Evolutionary conservation across 495 filamentous ascomycete species (phyloP), one percentile per base, ranked within the genome.

Genomic region (Hypoxylon fragiforme): DNA sequence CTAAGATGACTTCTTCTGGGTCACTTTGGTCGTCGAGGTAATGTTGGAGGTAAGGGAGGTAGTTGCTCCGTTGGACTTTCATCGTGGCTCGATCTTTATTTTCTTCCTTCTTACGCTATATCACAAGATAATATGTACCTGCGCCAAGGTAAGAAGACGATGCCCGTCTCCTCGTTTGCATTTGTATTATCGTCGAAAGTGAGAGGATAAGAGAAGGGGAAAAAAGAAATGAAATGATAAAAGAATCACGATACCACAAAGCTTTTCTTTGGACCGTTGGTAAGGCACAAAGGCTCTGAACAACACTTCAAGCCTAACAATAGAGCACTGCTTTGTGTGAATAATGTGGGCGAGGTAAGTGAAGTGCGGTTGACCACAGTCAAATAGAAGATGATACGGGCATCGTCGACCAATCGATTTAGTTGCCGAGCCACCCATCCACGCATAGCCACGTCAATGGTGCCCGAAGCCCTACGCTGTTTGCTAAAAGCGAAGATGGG

Each of bases 41-140:
- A 16, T 52, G 44, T 32, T 59, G 57, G 13, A 67, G 50, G 30
- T 67, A 60, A 28, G 57, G 50, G 15, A 64, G 55, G 30, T 62
- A 65, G 32, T 60, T 67, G 51, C 54, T 60, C 24, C 40, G 45
- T 39, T 53, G 54, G 13, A 54, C 41, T 30, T 21, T 47, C 47
- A 49, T 51, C 54, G 42, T 60, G 34, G 16, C 34, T n/a, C 3
- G 4, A 40, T 49, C 22, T 53, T 45, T 50, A 37, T 49, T 34
- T 12, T 34, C 12, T 34, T 9, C 35, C 16, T 51, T 61, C 31
- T 34, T n/a, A 12, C 6, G 14, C 15, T 44, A 30, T 44, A n/a
- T n/a, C n/a, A n/a, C 16, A 24, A 7, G 24, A 30, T 22, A 4
- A 28, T 9, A 35, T 28, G 32, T 45, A 30, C 44, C 26, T 50